Evolutionary conservation across 192 early-diverging fungal genomes (phyloP), one percentile per base, ranked within the genome.

Genomic region (Rhizophlyctis rosea): DNA sequence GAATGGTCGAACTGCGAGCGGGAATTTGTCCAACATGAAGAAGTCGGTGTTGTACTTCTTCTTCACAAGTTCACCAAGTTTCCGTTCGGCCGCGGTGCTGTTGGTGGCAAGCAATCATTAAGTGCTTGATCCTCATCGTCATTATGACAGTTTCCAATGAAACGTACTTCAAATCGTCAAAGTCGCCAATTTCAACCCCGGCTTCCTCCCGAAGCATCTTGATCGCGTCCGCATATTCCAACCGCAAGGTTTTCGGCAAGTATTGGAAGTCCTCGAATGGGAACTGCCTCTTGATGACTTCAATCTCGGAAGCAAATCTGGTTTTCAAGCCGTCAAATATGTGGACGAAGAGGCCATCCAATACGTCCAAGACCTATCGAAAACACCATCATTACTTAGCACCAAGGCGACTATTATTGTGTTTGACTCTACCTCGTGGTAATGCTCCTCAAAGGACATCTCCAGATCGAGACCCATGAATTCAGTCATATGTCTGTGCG

Each of bases 11-110:
- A 98, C 86, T 7, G 71, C 87, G 58, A 93, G 73, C n/a, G 97
- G 97, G 86, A 98, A 99, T 81, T 99, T 99, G 86, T 99, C 97
- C 47, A 99, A 75, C 73, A 98, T 93, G 81, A 90, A 99, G 72
- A 99, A 99, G 77, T 99, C 97, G 16, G 95, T 97, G 63, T 87
- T 70, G 80, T 97, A 95, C 84, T 96, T 93, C 59, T 90, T 86
- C 68, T 88, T 87, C 58, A 99, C 91, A 35, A 97, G 76, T 64
- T 85, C 73, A 55, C 97, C 97, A 21, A 99, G 84, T 34, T 77
- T 69, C 52, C 82, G 79, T 76, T 99, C 97, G 34, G 84, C 81
- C 36, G 88, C 88, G 2, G 97, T 99, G 65, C 80, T 88, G 44
- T 58, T 29, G 32, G 9, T 14, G 62, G 0, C 9, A 62, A 14